Evolutionary conservation across 169 alveolate species (phyloP).

Genomic region (Plasmodium inui): DNA sequence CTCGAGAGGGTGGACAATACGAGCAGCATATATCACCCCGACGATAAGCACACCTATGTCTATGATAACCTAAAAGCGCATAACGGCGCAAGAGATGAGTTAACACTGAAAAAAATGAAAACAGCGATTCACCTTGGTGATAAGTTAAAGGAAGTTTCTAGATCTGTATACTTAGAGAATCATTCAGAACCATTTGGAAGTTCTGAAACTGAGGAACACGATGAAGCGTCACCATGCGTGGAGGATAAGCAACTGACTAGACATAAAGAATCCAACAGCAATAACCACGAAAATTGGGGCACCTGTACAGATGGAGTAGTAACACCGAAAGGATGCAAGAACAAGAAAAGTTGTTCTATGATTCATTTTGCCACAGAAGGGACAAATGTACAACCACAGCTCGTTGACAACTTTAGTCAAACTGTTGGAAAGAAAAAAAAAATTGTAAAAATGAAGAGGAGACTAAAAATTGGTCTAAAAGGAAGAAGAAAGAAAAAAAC

Average conservation of each 20-base stretch:
- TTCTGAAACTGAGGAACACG: background rate
- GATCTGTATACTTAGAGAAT: background rate
- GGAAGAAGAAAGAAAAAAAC: slow-evolving; percentile 1
- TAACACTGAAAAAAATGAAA: slow-evolving; percentile 9
- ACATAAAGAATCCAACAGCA: background rate
- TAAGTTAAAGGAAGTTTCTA: background rate
- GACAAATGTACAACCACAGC: background rate
- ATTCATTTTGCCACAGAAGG: background rate
- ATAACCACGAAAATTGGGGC: background rate
- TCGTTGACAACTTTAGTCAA: slow-evolving; percentile 29
- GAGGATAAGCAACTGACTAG: background rate
- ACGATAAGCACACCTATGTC: background rate
- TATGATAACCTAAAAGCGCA: background rate
- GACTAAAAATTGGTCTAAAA: background rate
- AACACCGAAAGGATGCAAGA: background rate
- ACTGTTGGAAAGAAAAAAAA: slow-evolving; percentile 17
- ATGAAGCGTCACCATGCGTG: background rate
- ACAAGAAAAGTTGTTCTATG: background rate
- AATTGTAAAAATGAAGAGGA: slow-evolving; percentile 1
- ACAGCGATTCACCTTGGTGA: background rate
- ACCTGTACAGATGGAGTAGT: background rate
- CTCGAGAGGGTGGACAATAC: background rate
- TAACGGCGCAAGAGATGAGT: background rate
- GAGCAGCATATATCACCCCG: background rate
- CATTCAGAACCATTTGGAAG: background rate